These are phyloP conservation scores for Myrmaecium sp. DNA, from an alignment of 2,329 filamentous ascomycete species.

Conservation along the genomic window DNA sequence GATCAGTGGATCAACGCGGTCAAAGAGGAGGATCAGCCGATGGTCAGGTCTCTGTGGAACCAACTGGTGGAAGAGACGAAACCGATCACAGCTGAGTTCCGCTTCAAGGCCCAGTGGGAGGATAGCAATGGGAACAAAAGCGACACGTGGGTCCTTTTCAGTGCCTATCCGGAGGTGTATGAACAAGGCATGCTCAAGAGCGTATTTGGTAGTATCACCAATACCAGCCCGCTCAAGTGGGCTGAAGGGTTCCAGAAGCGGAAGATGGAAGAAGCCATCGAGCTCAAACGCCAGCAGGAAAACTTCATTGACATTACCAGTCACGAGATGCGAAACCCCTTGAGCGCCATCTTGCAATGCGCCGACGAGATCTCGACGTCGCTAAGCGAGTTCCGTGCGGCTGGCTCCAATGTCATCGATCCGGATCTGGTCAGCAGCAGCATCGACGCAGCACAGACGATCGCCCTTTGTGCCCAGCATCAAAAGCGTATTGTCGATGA, in stretches of 20 bases:
- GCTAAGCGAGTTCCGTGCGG: conserved; percentile 24
- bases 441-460: conserved; percentile 60
- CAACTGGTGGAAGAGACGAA: conserved; percentile 43
- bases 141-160: conserved; percentile 66
- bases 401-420: conserved; percentile 30
- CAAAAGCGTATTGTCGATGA: conserved; percentile 45
- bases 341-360: conserved; percentile 59
- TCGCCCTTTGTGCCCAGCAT: conserved; percentile 61
- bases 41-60: conserved; percentile 44
- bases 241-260: conserved; percentile 66
- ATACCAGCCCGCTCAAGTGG: conserved; percentile 74
- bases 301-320: conserved; percentile 68
- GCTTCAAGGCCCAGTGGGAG: conserved; percentile 53
- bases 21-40: conserved; percentile 44
- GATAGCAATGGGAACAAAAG: conserved; percentile 38
- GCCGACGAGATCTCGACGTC: conserved; percentile 53
- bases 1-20: conserved; percentile 59
- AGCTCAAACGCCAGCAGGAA: conserved; percentile 65
- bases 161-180: conserved; percentile 56
- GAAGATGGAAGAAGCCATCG: conserved; percentile 63
- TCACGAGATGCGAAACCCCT: conserved; percentile 61
- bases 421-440: conserved; percentile 38
- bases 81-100: conserved; percentile 54
- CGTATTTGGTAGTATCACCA: conserved; percentile 66
- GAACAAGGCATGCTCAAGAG: conserved; percentile 48